Percentiles rank a stretch among this genome's conserved stretches.
Conservation (phyloP, 495 filamentous ascomycete genomes). For the Tuber indicum region DNA sequence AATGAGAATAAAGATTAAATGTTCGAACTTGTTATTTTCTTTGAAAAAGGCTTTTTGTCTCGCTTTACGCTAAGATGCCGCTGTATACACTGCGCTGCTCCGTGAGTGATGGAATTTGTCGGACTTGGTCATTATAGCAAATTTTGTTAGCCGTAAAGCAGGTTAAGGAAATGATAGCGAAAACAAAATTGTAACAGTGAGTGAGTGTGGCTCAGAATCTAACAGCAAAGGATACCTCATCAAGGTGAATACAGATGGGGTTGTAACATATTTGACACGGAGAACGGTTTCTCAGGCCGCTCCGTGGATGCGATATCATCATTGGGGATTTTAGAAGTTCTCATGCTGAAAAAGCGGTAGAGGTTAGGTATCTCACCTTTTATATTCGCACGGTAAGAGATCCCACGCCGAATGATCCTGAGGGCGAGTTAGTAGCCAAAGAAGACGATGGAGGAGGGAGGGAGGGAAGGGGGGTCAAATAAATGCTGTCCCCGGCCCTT, state of each 20-base stretch:
- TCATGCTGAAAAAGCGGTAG: background rate
- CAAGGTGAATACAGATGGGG: slow-evolving; percentile 26
- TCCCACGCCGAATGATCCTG: background rate
- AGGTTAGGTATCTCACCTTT: background rate
- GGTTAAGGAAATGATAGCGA: background rate
- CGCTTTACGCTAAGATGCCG: background rate
- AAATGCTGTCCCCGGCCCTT: background rate
- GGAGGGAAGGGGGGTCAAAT: background rate
- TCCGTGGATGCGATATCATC: slow-evolving; percentile 17
- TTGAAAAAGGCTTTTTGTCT: background rate
- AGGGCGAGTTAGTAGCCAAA: background rate
- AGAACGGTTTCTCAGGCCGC: slow-evolving; percentile 20
- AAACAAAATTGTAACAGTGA: background rate
- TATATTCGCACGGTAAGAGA: background rate
- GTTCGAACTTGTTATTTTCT: slow-evolving; percentile 16
- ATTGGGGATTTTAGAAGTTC: slow-evolving; percentile 3
- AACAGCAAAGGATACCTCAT: slow-evolving; percentile 25
- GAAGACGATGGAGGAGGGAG: background rate
- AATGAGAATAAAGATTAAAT: background rate
- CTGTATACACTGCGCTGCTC: background rate
- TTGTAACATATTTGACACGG: slow-evolving; percentile 24
- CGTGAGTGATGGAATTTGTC: background rate
- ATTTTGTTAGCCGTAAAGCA: background rate
- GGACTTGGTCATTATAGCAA: background rate
- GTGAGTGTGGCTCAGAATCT: slow-evolving; percentile 12